Conservation (phyloP, 2,329 filamentous ascomycete species). For the Fusarium concolor region DNA sequence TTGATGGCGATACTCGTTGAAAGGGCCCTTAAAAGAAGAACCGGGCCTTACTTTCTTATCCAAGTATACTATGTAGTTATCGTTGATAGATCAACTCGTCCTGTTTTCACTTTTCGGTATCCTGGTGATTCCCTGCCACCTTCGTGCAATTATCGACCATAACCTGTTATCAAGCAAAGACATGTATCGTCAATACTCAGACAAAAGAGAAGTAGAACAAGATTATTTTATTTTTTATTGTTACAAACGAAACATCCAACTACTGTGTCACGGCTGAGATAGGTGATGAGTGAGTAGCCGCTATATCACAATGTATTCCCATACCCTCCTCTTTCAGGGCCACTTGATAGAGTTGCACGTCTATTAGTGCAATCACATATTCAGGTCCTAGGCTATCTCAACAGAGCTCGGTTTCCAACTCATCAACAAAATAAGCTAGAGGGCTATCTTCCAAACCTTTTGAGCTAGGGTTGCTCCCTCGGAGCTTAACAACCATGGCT, state of each 20-base stretch:
- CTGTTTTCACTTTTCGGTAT: not conserved
- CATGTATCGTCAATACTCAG: not conserved
- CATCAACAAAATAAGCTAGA: too few relatives aligned
- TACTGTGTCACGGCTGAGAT: not conserved
- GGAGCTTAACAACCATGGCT: too few relatives aligned
- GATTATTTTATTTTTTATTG: too few relatives aligned
- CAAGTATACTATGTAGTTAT: conserved; percentile 10
- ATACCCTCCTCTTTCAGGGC: too few relatives aligned
- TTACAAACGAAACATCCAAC: not conserved
- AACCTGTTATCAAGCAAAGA: not conserved
- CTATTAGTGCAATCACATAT: too few relatives aligned
- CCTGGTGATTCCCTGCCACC: not conserved
- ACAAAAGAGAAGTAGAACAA: not conserved
- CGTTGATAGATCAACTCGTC: conserved; percentile 3
- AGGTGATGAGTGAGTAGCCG: too few relatives aligned
- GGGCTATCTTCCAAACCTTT: too few relatives aligned
- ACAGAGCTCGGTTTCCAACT: too few relatives aligned
- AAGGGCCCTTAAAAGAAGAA: not conserved
- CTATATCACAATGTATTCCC: too few relatives aligned
- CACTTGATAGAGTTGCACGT: too few relatives aligned
- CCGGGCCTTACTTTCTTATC: not conserved
- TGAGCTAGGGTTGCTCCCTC: too few relatives aligned
- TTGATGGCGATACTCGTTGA: conserved; percentile 8
- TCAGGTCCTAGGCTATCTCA: too few relatives aligned
- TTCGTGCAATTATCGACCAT: not conserved